Conservation (phyloP, 352 stramenopile genomes). For the Phytopythium litorale region DNA sequence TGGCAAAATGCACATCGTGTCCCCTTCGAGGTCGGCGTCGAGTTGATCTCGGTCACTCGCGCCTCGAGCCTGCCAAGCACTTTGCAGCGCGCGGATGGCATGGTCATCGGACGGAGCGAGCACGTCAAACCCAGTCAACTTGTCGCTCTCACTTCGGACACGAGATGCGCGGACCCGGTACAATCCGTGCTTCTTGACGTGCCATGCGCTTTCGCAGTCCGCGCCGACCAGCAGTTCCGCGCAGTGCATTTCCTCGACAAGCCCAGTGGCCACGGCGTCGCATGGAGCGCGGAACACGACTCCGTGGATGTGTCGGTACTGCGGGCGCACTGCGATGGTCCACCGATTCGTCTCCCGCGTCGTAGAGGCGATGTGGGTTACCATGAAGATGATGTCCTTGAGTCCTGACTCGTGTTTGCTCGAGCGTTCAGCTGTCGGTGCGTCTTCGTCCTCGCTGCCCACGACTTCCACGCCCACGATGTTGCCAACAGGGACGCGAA, state of each 20-base stretch:
- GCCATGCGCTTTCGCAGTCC: constrained; percentile 19
- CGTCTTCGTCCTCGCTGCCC: neutral
- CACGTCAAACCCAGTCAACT: constrained; percentile 9
- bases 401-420: neutral
- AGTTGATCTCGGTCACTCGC: neutral
- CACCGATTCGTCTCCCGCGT: neutral
- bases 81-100: constrained; percentile 12
- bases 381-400: neutral
- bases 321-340: constrained; percentile 5
- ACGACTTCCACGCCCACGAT: neutral
- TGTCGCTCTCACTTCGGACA: constrained; percentile 5
- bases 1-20: constrained; percentile 6
- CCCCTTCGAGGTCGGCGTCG: neutral
- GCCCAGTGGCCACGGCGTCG: neutral
- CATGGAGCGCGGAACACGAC: constrained; percentile 19
- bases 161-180: constrained; percentile 25
- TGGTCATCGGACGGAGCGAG: constrained; percentile 5
- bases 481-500: neutral
- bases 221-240: constrained; percentile 29
- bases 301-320: constrained; percentile 36
- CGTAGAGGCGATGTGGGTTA: constrained; percentile 1
- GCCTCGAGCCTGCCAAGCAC: neutral
- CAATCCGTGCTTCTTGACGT: constrained; percentile 25
- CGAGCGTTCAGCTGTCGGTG: neutral
- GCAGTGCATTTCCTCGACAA: constrained; percentile 13